Evolutionary conservation across 805 yeast species (phyloP), one percentile per base, ranked within the genome.

Genomic region (Kodamaea hsintzibuensis): DNA sequence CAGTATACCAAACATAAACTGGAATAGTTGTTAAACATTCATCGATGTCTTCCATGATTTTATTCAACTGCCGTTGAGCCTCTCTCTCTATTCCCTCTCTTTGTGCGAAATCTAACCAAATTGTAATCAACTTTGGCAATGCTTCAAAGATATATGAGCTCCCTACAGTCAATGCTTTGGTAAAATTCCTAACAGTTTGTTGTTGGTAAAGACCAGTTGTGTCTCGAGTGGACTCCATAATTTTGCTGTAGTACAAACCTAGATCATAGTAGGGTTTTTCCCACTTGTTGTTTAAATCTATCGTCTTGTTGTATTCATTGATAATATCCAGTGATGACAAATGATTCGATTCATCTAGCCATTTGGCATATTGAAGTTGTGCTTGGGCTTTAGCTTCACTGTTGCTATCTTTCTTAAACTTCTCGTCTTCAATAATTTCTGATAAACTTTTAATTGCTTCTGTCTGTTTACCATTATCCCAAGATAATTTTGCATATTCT

Each of bases 381-480:
- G 84, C 81, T 48, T 76, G 62, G 1, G 82, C 77, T 8, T 57
- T 62, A 16, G 52, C 64, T 45, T 45, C 33, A n/a, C 30, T 45
- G 60, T 10, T 60, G 13, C 19, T 40, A 8, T 19, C 54, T 22
- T 53, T 56, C 19, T 59, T 59, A 37, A 60, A 61, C 1, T 65
- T 45, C 35, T 60, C 57, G 7, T 64, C 65, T 3, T 60, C 55
- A 1, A 71, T 60, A 10, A 82, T 67, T 13, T 78, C 76, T 7
- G 79, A 78, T 38, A 89, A 72, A 7, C 83, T 75, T 50, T 87
- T 84, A 44, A 93, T 77, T 0, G 98, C 98, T 60, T 91, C 86
- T 19, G 91, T 81, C 55, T 83, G 89, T 57, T 91, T 96, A 0
- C 96, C 97, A 64, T 89, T 90, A 2, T 84, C 86, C 98, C 98